Evolutionary conservation across 2,329 filamentous ascomycete genomes (phyloP).

Genomic region (Myriosclerotinia duriaeana): DNA sequence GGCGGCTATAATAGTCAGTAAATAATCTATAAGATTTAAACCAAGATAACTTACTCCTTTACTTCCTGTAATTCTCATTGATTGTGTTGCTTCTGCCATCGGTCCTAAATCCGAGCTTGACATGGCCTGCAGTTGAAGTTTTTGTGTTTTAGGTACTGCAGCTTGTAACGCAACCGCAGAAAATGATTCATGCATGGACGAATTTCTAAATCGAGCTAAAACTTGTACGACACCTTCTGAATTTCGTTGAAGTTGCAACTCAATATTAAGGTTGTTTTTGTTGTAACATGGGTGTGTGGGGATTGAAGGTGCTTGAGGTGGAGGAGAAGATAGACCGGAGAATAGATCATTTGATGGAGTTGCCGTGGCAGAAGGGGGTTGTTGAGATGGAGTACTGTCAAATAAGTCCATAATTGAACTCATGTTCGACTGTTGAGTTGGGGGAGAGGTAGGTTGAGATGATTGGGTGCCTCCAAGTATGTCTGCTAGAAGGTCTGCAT

Average conservation of each 20-base stretch:
- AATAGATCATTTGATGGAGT: conserved; percentile 51
- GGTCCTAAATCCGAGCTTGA: conserved; percentile 74
- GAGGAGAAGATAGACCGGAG: conserved; percentile 51
- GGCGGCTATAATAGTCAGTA: conserved; percentile 57
- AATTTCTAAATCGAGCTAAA: conserved; percentile 80
- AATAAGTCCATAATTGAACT: conserved; percentile 92
- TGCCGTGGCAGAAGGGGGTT: conserved; percentile 47
- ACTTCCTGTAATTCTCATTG: conserved; percentile 82
- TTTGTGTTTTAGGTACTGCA: conserved; percentile 94
- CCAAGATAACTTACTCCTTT: conserved; percentile 72
- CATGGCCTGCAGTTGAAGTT: conserved; percentile 86
- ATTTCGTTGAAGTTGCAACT: conserved; percentile 80
- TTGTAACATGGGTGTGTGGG: conserved; percentile 73
- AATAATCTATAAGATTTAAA: conserved; percentile 18
- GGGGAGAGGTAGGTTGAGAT: conserved; percentile 49
- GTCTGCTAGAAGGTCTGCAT: conserved; percentile 84
- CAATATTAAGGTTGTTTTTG: conserved; percentile 79
- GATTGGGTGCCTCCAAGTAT: conserved; percentile 76
- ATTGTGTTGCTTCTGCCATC: conserved; percentile 81
- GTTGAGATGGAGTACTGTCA: conserved; percentile 48
- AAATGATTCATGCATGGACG: conserved; percentile 62
- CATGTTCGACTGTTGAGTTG: conserved; percentile 56
- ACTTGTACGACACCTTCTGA: conserved; percentile 78
- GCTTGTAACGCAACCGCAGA: conserved; percentile 83
- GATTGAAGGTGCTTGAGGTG: conserved; percentile 49